Evolutionary conservation across 768 basidiomycete genomes (phyloP).

Genomic region (Paxillus involutus): DNA sequence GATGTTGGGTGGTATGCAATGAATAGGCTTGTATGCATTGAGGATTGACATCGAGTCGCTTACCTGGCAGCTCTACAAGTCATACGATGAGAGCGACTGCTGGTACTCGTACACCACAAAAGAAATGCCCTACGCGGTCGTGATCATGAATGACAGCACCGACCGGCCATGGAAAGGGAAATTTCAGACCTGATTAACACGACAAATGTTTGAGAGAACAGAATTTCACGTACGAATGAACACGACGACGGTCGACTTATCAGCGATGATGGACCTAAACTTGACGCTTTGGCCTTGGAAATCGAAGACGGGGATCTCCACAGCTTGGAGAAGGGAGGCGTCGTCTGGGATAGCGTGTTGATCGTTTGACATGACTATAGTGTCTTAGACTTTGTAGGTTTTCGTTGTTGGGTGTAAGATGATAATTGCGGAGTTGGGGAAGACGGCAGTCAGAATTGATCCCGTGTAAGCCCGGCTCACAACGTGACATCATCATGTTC

Average conservation of each 20-base stretch:
- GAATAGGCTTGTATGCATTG: not conserved
- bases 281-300: conserved; percentile 42
- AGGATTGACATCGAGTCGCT: conserved; percentile 1
- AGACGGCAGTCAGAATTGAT: too few relatives aligned
- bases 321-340: conserved; percentile 36
- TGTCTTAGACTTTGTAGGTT: too few relatives aligned
- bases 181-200: not conserved
- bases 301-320: conserved; percentile 44
- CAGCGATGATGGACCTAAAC: conserved; percentile 53
- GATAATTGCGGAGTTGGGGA: too few relatives aligned
- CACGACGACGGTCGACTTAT: conserved; percentile 55
- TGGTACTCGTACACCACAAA: conserved; percentile 9
- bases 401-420: too few relatives aligned
- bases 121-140: not conserved
- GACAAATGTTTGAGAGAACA: too few relatives aligned
- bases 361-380: not conserved
- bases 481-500: too few relatives aligned
- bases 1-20: not conserved
- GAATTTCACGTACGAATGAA: conserved; percentile 51
- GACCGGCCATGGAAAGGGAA: not conserved
- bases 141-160: not conserved
- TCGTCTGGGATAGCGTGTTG: conserved; percentile 30
- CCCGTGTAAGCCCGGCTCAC: too few relatives aligned
- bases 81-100: not conserved
- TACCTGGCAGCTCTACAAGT: conserved; percentile 43